Evolutionary conservation across 225 moss, liverwort and hornwort species (phyloP), one percentile per base, ranked within the genome.

Genomic region (Bryum argenteum): DNA sequence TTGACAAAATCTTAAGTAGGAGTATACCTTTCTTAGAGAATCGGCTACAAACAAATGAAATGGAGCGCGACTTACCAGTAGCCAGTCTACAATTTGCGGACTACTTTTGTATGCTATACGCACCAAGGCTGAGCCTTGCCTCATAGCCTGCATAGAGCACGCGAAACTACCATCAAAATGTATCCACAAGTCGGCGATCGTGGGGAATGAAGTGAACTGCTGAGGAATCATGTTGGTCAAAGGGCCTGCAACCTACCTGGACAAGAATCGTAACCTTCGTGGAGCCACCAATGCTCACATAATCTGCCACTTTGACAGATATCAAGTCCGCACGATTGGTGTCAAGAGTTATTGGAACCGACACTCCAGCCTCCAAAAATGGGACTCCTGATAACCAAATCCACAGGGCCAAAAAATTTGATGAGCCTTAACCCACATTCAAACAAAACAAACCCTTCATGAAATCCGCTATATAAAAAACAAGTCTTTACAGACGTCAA

Each of bases 51-150:
- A 47, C 3, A 60, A 42, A 52, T 23, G 19, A 62, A 39, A 65
- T 39, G 24, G 59, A 60, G 39, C 58, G 26, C 17, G 44, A 48
- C 78, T 82, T 85, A 93, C 91, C 81, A 96, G 48, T 50, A 96
- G 78, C 81, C 90, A 96, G 79, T 96, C 96, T 45, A 84, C 71
- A 71, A 91, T 79, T 47, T 86, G 88, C 37, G 84, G 81, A 51
- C 80, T 58, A 15, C 67, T 79, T 73, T 80, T 89, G 75, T 84
- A 87, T 18, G 88, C 80, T 60, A 96, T 75, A 69, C 96, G 85
- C 63, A 96, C 85, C 76, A 96, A 80, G 62, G 93, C 96, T 66
- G 91, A 89, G 41, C 96, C 96, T 87, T 96, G 96, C 81, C 87
- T 79, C 77, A 93, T 62, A 54, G 96, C 93, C 91, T 92, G 79